Base-by-base conservation (phyloP, 202 grass and related monocot genomes). In the Bolboschoenoplectus hybrid region DNA sequence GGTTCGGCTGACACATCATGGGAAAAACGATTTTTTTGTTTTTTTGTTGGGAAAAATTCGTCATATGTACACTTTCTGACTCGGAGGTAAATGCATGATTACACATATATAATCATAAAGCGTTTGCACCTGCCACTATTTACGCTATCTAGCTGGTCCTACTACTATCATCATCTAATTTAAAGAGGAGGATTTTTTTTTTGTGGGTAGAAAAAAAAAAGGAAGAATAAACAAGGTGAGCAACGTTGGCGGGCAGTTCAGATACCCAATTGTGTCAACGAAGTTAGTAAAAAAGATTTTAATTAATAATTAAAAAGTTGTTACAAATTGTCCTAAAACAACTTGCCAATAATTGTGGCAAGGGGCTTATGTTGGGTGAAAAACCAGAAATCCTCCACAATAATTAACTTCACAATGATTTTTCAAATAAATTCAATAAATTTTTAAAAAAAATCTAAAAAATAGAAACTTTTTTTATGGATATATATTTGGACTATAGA, bases 1-100 rank as follows among this genome's bases (percentile, higher is more conserved):
- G 74, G 74, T 78, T 78, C 34, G 13, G 32, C 32, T 78, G 34
- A 55, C 47, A 57, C 74, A 78, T 78, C 74, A 78, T 39, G 7
- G 3, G 50, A 49, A 56, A 77, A 77, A 56, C 32, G 74, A 77
- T 77, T 56, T 53, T 17, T 56, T 77, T 76, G 72, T 76, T 76
- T 76, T 76, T 53, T 16, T 12, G 0, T 14, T 1, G 39, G 0
- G 10, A 9, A 67, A 7, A 69, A 44, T 9, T 16, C 16, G 5
- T 17, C 13, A 46, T 40, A 4, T 66, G 17, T 72, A 70, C 36
- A 35, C 6, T 67, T 71, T 35, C 20, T 13, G 47, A 14, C 19
- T 34, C 46, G 35, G 26, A 36, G 51, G 49, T 38, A 55, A 77
- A 78, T 78, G 34, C 51, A 57, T 39, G 34, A 40, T 16, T 77